Evolutionary conservation across 768 basidiomycete genomes (phyloP), one percentile per base, ranked within the genome.

Genomic region (Pleurotus eryngii): DNA sequence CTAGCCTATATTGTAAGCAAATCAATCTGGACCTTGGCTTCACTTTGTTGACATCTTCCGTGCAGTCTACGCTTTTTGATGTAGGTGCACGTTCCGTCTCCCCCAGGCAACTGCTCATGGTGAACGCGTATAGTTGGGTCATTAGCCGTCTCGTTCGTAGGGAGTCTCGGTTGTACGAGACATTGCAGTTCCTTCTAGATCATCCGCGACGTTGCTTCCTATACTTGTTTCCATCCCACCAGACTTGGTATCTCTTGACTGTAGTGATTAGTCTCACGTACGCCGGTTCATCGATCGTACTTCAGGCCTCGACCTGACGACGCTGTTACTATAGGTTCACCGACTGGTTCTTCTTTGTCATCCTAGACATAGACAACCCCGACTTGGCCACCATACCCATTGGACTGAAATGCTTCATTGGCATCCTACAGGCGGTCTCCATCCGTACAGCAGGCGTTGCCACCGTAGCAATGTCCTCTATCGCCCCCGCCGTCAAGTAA

Each of bases 171-270:
- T 65, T 85, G 0, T 73, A 84, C 49, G 92, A 95, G 71, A 92
- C 93, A 0, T 75, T 97, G 1, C 87, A 86, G 56, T 98, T 98
- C 68, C 81, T 98, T 8, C 81, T 98, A 9, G 93, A 97, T 64
- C 96, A 98, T 67, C 95, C 96, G 12, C 84, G 96, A 9, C 83
- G 91, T 60, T 96, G 94, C 70, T 95, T 89, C 65, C 82, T 93
- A 12, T 91, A 93, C 67, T 80, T 96, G 8, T 96, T 96, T 63
- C 94, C 93, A 0, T 86, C 92, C 0, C 92, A 94, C 64, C 95
- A 97, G 67, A 97, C 94, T 4, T 94, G 93, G 92, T 90, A 95
- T 63, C 81, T 97, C 5, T 60, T 92, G 1, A 80, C 81, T 0
- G 69, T 95, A 24, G 76, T 97, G 83, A 92, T 94, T 65, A 53